A percentile compares a stretch with the other conserved stretches of the same genome.
These are phyloP conservation scores for Spathaspora gorwiae DNA, from an alignment of 805 yeast species.

Conservation along the genomic window DNA sequence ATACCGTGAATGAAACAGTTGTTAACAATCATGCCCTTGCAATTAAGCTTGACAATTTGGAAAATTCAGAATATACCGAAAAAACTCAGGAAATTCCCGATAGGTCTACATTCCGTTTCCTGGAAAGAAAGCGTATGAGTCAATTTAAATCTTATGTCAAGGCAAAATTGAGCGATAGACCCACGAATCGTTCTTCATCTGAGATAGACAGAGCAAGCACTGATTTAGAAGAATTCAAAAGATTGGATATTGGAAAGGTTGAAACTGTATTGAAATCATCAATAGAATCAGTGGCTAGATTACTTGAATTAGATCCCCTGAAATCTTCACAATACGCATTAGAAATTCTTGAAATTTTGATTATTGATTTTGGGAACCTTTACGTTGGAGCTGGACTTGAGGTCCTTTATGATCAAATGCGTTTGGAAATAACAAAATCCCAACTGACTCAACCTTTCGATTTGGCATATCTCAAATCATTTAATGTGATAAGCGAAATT, in stretches of 20 bases:
- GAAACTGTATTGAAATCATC: conserved; percentile 64
- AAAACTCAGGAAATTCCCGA: conserved; percentile 14
- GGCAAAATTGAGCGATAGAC: conserved; percentile 27
- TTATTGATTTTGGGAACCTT: conserved; percentile 66
- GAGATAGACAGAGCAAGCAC: conserved; percentile 3
- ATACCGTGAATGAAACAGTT: conserved; percentile 30
- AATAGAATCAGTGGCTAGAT: conserved; percentile 74
- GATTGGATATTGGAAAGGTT: conserved; percentile 42
- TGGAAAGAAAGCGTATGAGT: conserved; percentile 43
- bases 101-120: conserved; percentile 25
- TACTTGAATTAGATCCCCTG: conserved; percentile 65
- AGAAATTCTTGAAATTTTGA: conserved; percentile 61
- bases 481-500: conserved; percentile 54
- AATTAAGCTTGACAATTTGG: conserved; percentile 29
- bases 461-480: conserved; percentile 45
- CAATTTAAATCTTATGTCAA: conserved; percentile 54
- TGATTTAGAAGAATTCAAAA: conserved; percentile 19
- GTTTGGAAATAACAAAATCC: conserved; percentile 25
- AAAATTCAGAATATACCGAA: conserved; percentile 20
- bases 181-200: conserved; percentile 31
- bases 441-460: conserved; percentile 28
- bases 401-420: conserved; percentile 50
- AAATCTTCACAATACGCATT: conserved; percentile 58
- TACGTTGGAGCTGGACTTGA: conserved; percentile 76
- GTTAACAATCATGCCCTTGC: conserved; percentile 31